Base-by-base conservation (phyloP, 2,329 filamentous ascomycete species). In the Colletotrichum phormii region DNA sequence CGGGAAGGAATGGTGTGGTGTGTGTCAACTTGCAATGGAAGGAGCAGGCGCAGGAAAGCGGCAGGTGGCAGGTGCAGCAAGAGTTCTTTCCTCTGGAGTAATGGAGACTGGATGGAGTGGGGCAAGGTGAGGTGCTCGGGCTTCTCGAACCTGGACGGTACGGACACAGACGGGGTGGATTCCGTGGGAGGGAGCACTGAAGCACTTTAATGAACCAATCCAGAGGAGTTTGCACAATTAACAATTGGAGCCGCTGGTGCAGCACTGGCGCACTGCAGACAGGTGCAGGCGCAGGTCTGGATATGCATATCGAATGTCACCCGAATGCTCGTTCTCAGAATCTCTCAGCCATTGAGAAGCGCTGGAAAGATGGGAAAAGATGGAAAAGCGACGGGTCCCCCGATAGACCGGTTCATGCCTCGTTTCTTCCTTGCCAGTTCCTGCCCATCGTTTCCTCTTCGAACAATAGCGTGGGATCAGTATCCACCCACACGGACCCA, bases 361-460 rank as follows among this genome's bases (percentile, higher is more conserved):
- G 24, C 22, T 29, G 53, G 11, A 69, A 59, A 46, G 65, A 69
- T 64, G 65, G 55, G 53, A 68, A 58, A 68, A 67, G 68, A 42
- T 59, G 55, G 53, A 68, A 58, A 68, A 71, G 68, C 37, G 62
- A 70, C 61, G 54, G 54, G 18, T 58, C 69, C 69, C 29, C 65
- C 65, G 60, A 69, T 60, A 55, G 70, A 61, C 66, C 37, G 70
- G 70, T 70, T 72, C 35, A 55, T 61, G 60, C 60, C 60, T 70
- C 49, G 65, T 49, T 51, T 11, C 13, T 60, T 70, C 66, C 55
- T 26, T 60, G 46, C n/a, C 46, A 54, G 65, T 70, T 35, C 55
- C 70, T 72, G 66, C 35, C 54, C 22, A 72, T 70, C 66, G 18
- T 64, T 72, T 31, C 66, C 66, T 9, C 5, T 54, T 57, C 13